phyloP scores from a whole-genome alignment of 345 rosid species.

The Boechera stricta region DNA sequence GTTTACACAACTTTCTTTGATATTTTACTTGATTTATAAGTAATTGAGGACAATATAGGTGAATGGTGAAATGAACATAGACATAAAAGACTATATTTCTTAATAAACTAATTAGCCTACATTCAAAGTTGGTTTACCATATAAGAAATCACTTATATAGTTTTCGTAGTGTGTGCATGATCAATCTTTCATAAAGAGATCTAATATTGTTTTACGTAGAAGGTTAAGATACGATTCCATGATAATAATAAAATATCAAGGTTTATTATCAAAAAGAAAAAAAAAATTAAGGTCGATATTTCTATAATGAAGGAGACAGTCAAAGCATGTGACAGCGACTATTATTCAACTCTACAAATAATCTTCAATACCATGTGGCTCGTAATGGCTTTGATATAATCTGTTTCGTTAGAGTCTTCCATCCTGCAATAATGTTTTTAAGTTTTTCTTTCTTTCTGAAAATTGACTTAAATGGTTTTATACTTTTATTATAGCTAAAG shows the following conservation, averaged over 20 bases:
- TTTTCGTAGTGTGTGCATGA: slow-evolving; percentile 31
- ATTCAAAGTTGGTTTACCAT: slow-evolving; percentile 42
- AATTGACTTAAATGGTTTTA: not conserved
- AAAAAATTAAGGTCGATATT: slow-evolving; percentile 26
- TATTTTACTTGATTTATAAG: slow-evolving; percentile 28
- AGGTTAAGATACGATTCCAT: slow-evolving; percentile 42
- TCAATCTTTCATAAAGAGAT: slow-evolving; percentile 34
- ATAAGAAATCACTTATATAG: slow-evolving; percentile 23
- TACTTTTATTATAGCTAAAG: not conserved
- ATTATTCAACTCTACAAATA: slow-evolving; percentile 41
- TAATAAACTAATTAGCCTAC: slow-evolving; percentile 43
- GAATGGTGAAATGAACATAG: slow-evolving; percentile 45
- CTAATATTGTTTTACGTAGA: slow-evolving; percentile 38
- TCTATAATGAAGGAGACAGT: slow-evolving; percentile 38
- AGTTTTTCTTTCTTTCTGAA: not conserved
- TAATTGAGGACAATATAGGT: slow-evolving; percentile 30
- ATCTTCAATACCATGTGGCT: slow-evolving; percentile 34
- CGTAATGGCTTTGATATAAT: slow-evolving; percentile 31
- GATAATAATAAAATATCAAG: slow-evolving; percentile 25
- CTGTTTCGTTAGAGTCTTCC: slow-evolving; percentile 30
- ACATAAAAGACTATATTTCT: slow-evolving; percentile 31
- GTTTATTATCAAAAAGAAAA: too few species aligned
- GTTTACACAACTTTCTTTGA: slow-evolving; percentile 35
- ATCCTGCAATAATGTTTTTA: slow-evolving; percentile 17
- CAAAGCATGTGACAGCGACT: slow-evolving; percentile 48